These are phyloP conservation scores for Capronia americana DNA, from an alignment of 2,329 filamentous ascomycete genomes.

Conservation along the genomic window DNA sequence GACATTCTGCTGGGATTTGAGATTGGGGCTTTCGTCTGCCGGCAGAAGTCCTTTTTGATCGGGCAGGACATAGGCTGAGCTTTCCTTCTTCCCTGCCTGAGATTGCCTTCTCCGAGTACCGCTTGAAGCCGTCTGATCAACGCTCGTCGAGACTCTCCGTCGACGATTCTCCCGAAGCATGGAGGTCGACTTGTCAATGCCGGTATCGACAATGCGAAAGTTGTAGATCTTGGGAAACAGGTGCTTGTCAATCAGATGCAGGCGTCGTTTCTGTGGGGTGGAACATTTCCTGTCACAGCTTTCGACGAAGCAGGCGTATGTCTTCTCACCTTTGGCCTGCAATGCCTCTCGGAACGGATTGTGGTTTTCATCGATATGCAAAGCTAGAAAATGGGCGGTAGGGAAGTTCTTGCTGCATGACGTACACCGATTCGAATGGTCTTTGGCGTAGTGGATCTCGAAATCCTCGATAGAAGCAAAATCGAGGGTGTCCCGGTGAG, in stretches of 20 bases:
- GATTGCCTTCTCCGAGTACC: constrained; percentile 39
- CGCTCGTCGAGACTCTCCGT: constrained; percentile 45
- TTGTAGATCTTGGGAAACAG: constrained; percentile 88
- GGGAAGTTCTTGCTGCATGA: constrained; percentile 90
- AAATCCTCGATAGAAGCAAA: constrained; percentile 82
- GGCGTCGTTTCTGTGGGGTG: constrained; percentile 80
- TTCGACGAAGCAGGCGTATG: constrained; percentile 88
- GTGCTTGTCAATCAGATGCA: constrained; percentile 94
- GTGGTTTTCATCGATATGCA: constrained; percentile 92
- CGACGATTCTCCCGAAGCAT: constrained; percentile 67
- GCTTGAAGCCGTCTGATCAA: constrained; percentile 43
- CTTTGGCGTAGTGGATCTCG: constrained; percentile 81
- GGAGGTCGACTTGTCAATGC: constrained; percentile 83
- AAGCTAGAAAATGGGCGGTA: constrained; percentile 74
- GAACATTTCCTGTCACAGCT: constrained; percentile 84
- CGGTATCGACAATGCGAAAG: constrained; percentile 81
- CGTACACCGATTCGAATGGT: constrained; percentile 82
- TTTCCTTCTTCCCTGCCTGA: constrained; percentile 5
- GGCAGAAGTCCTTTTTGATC: background rate
- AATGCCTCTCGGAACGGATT: constrained; percentile 76
- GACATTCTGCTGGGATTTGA: constrained; percentile 24
- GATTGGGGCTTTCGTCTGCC: constrained; percentile 6
- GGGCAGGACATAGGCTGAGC: constrained; percentile 12
- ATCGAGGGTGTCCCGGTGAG: constrained; percentile 71
- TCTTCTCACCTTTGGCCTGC: constrained; percentile 83